Evolutionary conservation across 345 rosid species (phyloP).

Genomic region (Salix purpurea): DNA sequence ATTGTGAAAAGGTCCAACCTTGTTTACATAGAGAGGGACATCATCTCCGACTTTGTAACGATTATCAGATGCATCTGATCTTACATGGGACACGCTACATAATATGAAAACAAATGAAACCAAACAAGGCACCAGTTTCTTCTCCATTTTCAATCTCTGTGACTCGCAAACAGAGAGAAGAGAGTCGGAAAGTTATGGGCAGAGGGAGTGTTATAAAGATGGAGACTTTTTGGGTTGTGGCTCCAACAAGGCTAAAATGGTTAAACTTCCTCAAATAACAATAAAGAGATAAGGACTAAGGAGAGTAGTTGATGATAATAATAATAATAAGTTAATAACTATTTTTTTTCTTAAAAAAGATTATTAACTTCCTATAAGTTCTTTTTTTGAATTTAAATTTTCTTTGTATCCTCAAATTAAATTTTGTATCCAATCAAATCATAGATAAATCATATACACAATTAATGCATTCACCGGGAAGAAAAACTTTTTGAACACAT

Average conservation of each 20-base stretch:
- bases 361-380: no score
- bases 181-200: background rate
- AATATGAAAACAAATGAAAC: constrained; percentile 23
- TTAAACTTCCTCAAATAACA: background rate
- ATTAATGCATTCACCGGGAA: no score
- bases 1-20: constrained; percentile 80
- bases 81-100: constrained; percentile 31
- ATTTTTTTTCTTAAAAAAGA: no score
- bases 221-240: background rate
- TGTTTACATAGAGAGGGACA: constrained; percentile 76
- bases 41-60: constrained; percentile 59
- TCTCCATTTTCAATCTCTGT: background rate
- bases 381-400: no score
- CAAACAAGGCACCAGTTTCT: background rate
- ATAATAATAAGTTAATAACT: no score
- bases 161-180: background rate
- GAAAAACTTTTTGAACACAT: no score
- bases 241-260: background rate
- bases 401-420: no score
- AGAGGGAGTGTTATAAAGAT: background rate
- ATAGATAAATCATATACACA: no score
- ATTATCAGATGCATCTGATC: constrained; percentile 67
- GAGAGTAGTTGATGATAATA: background rate
- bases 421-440: no score
- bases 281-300: background rate